Percentiles rank a stretch among this genome's conserved stretches.
Evolutionary conservation across 2,329 filamentous ascomycete genomes (phyloP).

Genomic region (Arthrinium phaeospermum): DNA sequence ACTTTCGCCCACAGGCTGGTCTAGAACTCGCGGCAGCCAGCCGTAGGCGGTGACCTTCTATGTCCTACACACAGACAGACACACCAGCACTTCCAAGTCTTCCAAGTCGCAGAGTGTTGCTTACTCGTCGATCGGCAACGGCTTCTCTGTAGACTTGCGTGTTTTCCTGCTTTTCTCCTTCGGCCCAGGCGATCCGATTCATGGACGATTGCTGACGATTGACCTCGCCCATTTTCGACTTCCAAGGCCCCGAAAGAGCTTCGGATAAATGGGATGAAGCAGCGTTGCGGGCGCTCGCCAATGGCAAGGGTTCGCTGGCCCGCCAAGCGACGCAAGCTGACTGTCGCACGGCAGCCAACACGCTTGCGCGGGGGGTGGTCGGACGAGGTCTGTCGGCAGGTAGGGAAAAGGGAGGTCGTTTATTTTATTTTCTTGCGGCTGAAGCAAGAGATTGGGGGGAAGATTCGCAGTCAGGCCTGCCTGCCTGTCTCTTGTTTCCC

Average conservation of each 20-base stretch:
- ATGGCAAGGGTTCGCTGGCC: background rate
- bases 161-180: background rate
- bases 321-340: conserved; percentile 6
- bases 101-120: background rate
- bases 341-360: background rate
- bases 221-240: background rate
- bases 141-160: background rate
- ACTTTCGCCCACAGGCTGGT: background rate
- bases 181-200: background rate
- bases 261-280: conserved; percentile 10
- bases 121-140: background rate
- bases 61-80: background rate
- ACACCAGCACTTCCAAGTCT: background rate
- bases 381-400: background rate
- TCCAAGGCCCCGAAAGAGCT: background rate
- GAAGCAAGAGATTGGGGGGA: background rate
- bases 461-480: background rate
- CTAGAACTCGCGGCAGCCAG: background rate
- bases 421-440: conserved; percentile 16
- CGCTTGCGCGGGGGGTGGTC: background rate
- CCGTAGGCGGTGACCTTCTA: background rate
- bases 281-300: background rate
- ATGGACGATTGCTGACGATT: background rate
- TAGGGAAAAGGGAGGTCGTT: background rate
- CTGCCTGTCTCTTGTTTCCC: background rate